Conservation (phyloP, 768 basidiomycete species). For the Mycena latifolia region DNA sequence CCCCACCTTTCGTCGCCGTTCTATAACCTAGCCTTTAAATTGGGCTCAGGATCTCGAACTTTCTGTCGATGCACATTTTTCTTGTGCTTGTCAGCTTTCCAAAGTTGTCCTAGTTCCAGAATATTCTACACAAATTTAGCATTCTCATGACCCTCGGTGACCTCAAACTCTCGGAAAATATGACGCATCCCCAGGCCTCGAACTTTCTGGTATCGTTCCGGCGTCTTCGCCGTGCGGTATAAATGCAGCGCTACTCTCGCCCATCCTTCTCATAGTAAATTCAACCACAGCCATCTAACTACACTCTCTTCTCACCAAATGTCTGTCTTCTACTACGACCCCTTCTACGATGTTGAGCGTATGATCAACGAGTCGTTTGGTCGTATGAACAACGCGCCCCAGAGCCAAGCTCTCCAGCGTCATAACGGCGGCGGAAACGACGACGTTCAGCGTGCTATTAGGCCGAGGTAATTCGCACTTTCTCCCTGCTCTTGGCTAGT, state of each 20-base stretch:
- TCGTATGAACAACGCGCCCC: constrained; percentile 21
- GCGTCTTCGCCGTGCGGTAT: not conserved
- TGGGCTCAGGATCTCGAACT: too few relatives aligned
- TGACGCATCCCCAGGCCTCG: constrained; percentile 13
- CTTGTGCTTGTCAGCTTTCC: too few relatives aligned
- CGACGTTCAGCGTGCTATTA: constrained; percentile 37
- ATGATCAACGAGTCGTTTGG: constrained; percentile 55
- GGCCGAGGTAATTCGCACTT: constrained; percentile 45
- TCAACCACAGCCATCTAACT: not conserved
- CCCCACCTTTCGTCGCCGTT: too few relatives aligned
- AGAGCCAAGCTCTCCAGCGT: constrained; percentile 26
- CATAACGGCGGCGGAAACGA: constrained; percentile 11
- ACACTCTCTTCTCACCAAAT: constrained; percentile 17
- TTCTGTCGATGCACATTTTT: too few relatives aligned
- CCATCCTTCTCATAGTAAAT: not conserved
- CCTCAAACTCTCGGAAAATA: too few relatives aligned
- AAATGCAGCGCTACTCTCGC: constrained; percentile 15
- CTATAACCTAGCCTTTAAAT: too few relatives aligned
- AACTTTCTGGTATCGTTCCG: constrained; percentile 19
- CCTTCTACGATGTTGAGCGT: constrained; percentile 59
- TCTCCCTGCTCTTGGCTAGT: not conserved
- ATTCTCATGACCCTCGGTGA: too few relatives aligned
- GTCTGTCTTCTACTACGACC: constrained; percentile 56
- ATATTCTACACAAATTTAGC: too few relatives aligned
- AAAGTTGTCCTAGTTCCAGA: too few relatives aligned